Percentiles rank a stretch among this genome's conserved stretches.
phyloP scores from a whole-genome alignment of 2,329 filamentous ascomycete genomes.

The Ceratocystis ficicola region DNA sequence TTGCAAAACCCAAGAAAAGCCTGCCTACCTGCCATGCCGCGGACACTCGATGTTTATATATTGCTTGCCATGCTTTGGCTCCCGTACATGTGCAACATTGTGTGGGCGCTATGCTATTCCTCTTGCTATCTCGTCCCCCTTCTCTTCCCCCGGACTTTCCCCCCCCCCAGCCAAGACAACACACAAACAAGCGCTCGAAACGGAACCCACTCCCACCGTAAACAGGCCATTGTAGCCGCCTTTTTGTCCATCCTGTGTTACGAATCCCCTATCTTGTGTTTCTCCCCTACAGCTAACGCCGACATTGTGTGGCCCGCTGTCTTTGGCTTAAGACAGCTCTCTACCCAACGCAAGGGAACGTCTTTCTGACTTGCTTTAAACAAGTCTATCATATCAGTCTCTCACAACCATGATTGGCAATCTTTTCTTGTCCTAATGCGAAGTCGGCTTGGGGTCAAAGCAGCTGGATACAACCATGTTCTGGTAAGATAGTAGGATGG shows the following conservation, averaged over 20 bases:
- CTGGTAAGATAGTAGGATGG: neutral
- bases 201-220: neutral
- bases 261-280: neutral
- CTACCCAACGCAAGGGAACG: too few species aligned
- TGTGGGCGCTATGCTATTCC: too few species aligned
- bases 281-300: neutral
- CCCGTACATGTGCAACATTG: neutral
- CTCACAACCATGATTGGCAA: neutral
- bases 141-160: neutral
- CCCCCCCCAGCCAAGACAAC: neutral
- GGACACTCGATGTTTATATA: neutral
- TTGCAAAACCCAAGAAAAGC: neutral
- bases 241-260: neutral
- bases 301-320: neutral
- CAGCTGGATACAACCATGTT: neutral
- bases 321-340: neutral
- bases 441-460: constrained; percentile 1
- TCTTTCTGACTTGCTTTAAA: neutral
- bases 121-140: too few species aligned
- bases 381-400: neutral
- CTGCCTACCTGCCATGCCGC: neutral
- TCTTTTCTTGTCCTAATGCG: neutral
- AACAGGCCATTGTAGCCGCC: constrained; percentile 10
- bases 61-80: neutral
- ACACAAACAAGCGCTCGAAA: neutral